These are phyloP conservation scores for Seiridium cupressi DNA, from an alignment of 2,329 filamentous ascomycete genomes.

Conservation along the genomic window DNA sequence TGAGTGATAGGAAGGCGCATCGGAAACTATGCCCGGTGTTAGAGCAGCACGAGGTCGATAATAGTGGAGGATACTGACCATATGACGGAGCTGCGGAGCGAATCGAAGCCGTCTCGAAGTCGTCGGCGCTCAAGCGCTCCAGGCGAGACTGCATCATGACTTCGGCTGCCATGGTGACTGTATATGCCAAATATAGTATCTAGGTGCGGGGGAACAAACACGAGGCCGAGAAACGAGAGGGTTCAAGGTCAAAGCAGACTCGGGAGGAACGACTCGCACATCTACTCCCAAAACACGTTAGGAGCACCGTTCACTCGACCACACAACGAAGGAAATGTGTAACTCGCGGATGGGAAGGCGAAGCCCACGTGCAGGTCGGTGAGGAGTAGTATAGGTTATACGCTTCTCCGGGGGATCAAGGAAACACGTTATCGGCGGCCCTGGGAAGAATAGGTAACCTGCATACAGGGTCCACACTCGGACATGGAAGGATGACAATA, in stretches of 20 bases:
- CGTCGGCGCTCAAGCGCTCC: conserved; percentile 40
- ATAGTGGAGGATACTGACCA: conserved; percentile 31
- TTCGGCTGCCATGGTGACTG: conserved; percentile 25
- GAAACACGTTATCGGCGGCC: neutral
- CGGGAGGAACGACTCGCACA: conserved; percentile 17
- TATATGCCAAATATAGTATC: neutral
- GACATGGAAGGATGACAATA: neutral
- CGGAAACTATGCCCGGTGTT: conserved; percentile 49
- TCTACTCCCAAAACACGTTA: conserved; percentile 9
- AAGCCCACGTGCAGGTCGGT: neutral
- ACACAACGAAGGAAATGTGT: neutral
- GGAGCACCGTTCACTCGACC: neutral
- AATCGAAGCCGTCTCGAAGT: conserved; percentile 67
- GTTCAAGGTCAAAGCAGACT: conserved; percentile 10
- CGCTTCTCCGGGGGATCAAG: neutral
- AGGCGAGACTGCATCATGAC: conserved; percentile 19
- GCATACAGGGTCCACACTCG: conserved; percentile 6
- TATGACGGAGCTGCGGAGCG: conserved; percentile 69
- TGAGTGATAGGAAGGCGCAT: conserved; percentile 64
- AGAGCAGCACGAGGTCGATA: neutral
- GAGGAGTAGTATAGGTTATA: neutral
- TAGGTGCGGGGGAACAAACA: conserved; percentile 1
- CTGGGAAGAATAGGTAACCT: neutral
- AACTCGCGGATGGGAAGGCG: neutral
- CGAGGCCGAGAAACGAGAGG: neutral